Percentiles rank a stretch among this genome's conserved stretches.
These are phyloP conservation scores for Pseudogymnoascus pannorum DNA, from an alignment of 2,329 filamentous ascomycete species.

Conservation along the genomic window DNA sequence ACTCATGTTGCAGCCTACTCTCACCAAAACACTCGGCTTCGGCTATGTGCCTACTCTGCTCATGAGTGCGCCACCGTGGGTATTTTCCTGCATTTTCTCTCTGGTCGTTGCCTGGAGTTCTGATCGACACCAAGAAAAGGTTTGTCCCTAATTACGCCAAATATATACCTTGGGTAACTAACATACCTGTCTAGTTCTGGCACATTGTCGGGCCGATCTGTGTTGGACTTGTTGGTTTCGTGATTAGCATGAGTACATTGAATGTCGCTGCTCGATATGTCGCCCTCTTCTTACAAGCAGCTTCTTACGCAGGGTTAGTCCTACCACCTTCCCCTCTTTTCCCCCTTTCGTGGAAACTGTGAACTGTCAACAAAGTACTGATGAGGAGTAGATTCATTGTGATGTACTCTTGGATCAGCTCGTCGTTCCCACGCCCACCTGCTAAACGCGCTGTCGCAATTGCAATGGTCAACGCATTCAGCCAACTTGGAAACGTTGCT, in stretches of 20 bases:
- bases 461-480: constrained; percentile 17
- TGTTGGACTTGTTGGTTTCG: constrained; percentile 27
- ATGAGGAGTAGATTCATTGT: constrained; percentile 38
- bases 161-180: constrained; percentile 49
- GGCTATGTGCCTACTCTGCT: constrained; percentile 45
- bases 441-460: constrained; percentile 19
- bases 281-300: constrained; percentile 28
- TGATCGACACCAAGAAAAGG: constrained; percentile 42
- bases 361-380: not conserved
- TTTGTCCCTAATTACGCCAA: constrained; percentile 40
- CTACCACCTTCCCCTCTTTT: constrained; percentile 34
- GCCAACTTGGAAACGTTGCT: constrained; percentile 48
- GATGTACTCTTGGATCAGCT: constrained; percentile 50
- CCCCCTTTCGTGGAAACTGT: not conserved
- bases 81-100: constrained; percentile 51
- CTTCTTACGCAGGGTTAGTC: constrained; percentile 39
- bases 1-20: constrained; percentile 2
- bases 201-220: constrained; percentile 27
- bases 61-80: constrained; percentile 51
- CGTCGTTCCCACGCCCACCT: constrained; percentile 16
- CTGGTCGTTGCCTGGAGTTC: constrained; percentile 48
- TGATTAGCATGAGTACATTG: constrained; percentile 23
- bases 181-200: constrained; percentile 51
- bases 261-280: constrained; percentile 29
- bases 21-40: constrained; percentile 46